These are phyloP conservation scores for Coniferiporia sulphurascens DNA, from an alignment of 1,284 basidiomycete species.

Conservation along the genomic window DNA sequence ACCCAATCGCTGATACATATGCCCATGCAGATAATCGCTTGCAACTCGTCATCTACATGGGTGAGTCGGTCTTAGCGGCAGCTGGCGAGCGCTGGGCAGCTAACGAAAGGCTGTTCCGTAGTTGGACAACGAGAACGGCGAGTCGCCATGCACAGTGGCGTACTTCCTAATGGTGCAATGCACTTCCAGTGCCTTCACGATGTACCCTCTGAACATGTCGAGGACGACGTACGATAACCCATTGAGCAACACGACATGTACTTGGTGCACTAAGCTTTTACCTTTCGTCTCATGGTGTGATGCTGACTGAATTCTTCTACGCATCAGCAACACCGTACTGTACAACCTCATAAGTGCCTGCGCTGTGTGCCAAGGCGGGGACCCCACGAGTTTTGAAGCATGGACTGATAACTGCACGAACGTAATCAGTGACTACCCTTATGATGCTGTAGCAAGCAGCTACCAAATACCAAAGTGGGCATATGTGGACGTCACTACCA, in stretches of 20 bases:
- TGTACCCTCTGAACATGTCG: slow-evolving; percentile 1
- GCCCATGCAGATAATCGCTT: neutral
- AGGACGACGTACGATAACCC: slow-evolving; percentile 4
- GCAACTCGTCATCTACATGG: neutral
- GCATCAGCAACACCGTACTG: slow-evolving; percentile 12
- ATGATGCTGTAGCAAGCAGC: neutral
- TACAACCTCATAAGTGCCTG: slow-evolving; percentile 17
- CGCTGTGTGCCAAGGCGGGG: slow-evolving; percentile 10
- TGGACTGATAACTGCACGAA: slow-evolving; percentile 8
- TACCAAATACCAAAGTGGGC: slow-evolving; percentile 12
- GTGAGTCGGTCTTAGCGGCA: neutral
- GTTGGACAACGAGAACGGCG: slow-evolving; percentile 9
- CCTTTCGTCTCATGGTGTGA: neutral
- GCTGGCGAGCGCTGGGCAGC: neutral
- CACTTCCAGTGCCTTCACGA: neutral
- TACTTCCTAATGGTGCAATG: slow-evolving; percentile 2
- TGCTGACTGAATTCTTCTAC: neutral
- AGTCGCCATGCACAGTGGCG: slow-evolving; percentile 14
- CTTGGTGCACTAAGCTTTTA: slow-evolving; percentile 4
- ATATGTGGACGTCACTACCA: slow-evolving; percentile 5
- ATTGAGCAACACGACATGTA: neutral
- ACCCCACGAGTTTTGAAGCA: neutral
- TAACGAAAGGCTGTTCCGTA: neutral
- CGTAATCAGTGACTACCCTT: slow-evolving; percentile 1
- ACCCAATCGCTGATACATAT: neutral